phyloP scores from a whole-genome alignment of 495 filamentous ascomycete species.

The Choiromyces venosus region DNA sequence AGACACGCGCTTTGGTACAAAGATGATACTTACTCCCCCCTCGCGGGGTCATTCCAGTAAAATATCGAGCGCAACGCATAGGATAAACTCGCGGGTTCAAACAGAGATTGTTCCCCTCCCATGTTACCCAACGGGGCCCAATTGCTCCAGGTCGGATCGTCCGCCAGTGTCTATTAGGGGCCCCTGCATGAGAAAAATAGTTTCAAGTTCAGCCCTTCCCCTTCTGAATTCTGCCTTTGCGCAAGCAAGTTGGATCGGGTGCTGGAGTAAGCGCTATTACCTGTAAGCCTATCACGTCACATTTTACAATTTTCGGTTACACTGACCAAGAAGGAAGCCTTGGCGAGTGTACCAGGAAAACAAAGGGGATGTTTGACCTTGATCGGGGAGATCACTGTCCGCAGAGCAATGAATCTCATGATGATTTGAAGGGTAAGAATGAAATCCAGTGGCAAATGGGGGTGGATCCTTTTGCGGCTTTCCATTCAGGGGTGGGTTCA shows the following conservation, averaged over 20 bases:
- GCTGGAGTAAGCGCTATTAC: background rate
- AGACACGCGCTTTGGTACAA: background rate
- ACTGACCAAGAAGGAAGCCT: background rate
- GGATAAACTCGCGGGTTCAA: background rate
- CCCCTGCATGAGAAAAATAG: background rate
- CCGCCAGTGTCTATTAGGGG: background rate
- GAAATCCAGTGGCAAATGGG: background rate
- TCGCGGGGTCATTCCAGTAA: background rate
- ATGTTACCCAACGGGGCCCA: background rate
- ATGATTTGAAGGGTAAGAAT: background rate
- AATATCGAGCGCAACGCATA: background rate
- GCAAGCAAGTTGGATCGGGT: background rate
- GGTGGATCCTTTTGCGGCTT: background rate
- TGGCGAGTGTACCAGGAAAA: background rate
- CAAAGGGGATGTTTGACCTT: background rate
- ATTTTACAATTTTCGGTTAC: background rate
- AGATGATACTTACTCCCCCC: background rate
- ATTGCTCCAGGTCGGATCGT: background rate
- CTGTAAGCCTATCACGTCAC: background rate
- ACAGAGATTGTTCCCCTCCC: background rate
- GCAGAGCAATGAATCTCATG: background rate
- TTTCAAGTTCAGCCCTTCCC: background rate
- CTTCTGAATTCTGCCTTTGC: background rate
- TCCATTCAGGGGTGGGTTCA: background rate
- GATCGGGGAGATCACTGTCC: background rate